Base-by-base conservation (phyloP, 1,139 yeast species). In the Taphrina flavorubra region DNA sequence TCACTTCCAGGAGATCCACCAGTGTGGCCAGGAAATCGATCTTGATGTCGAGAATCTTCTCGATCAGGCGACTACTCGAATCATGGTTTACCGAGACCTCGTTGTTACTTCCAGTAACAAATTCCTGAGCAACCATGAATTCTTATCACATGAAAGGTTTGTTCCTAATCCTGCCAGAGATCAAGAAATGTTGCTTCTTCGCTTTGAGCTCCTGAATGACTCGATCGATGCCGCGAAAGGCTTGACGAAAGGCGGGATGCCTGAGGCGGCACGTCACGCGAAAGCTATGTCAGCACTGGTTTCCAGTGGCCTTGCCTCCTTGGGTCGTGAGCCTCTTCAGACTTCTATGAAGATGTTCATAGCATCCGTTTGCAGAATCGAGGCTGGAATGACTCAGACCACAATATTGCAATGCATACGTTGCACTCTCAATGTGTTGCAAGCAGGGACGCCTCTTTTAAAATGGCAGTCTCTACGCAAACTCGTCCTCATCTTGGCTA, bases 391-490 rank as follows among this genome's bases (percentile, higher is more conserved):
- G 31, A 11, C 47, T 20, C 13, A 6, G 10, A 40, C 34, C 20
- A 39, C 49, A 14, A 40, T 40, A 7, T 13, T 39, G 11, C 36
- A 16, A 37, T 39, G 46, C 49, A 6, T 56, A 7, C 60, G 60
- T 7, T 14, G 2, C 13, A 8, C 37, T 2, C n/a, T 39, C 2
- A 56, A 56, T 18, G 49, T 31, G 37, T 47, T 56, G 6, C 36
- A 18, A 20, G 42, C 18, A 5, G 60, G 49, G 10, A n/a, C 16
- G 36, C 49, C n/a, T 8, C 11, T 56, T 6, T 16, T 8, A 3
- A 37, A 39, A 13, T 56, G 36, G 49, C 60, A 56, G 18, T 3
- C 60, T n/a, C 36, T 56, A 6, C 47, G 60, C 7, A 56, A 56
- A 40, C 7, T 56, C 16, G 34, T 16, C 6, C 13, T 56, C 16